Evolutionary conservation across 257 asterid genomes (phyloP), one percentile per base, ranked within the genome.

Genomic region (Ilex asprella): DNA sequence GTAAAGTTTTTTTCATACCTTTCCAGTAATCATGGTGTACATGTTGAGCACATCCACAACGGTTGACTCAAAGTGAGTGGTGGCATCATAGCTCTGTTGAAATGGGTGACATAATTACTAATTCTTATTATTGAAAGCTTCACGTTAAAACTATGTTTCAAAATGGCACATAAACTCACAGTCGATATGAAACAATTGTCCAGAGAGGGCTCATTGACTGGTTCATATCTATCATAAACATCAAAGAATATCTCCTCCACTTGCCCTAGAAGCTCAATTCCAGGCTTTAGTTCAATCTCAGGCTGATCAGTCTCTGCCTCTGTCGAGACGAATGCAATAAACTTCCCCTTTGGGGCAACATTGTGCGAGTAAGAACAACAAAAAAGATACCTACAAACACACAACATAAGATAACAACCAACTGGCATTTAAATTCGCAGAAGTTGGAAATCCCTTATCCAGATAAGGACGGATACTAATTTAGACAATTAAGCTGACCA

Each of bases 351-450:
- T 3, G 98, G 98, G 50, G 98, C 98, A 74, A 92, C 97, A 76
- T 89, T 92, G 84, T 92, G 98, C 58, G 98, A 79, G 69, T 88
- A 92, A 59, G 98, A 92, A 80, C 95, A 92, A 67, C 98, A 92
- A 62, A 92, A 92, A 62, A 92, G 73, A 70, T 92, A 92, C 98
- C 98, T 92, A 73, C 59, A 61, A 21, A 62, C 39, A 3, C 27
- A 21, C 0, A 27, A 53, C 15, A 29, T 53, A 53, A 53, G 30
- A 53, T n/a, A 14, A 16, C 2, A 7, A 41, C 41, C 8, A 8
- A 8, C 8, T 35, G 5, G 41, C 41, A 35, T 35, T 8, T 35
- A 35, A 35, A 8, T 8, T 35, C 41, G 7, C 41, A 35, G 27
- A 35, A 35, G 41, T 35, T 35, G 41, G 41, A 35, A 35, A 35